Evolutionary conservation across 495 filamentous ascomycete genomes (phyloP), one percentile per base, ranked within the genome.

Genomic region (Lindgomyces ingoldianus): DNA sequence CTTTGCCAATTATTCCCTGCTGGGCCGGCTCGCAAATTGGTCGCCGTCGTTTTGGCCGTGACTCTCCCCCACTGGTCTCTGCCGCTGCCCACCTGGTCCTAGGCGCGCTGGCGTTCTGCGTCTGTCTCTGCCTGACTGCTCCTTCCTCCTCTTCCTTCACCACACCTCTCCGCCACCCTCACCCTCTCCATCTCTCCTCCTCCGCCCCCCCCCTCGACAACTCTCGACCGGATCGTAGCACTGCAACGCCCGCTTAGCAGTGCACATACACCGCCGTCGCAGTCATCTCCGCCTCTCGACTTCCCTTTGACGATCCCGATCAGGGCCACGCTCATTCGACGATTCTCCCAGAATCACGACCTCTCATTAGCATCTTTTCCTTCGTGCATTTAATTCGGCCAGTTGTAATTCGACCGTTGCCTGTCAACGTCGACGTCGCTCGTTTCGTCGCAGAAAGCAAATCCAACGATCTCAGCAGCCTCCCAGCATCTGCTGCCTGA

Each of bases 261-360:
- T 65, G 57, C 52, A 57, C 45, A 39, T 53, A 33, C 18, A 30
- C 63, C 65, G 65, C 65, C 65, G 59, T 68, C 65, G 65, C 60
- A 66, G 64, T 52, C 49, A 18, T 41, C 49, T 3, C 19, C 47
- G 24, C 30, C 60, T 60, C 53, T 21, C 25, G 22, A 48, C 44
- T 39, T 29, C 33, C 56, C 44, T n/a, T 3, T n/a, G 48, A 51
- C 22, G 16, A 30, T 26, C 30, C 49, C 52, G 56, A 29, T 49
- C 30, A 33, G 58, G 51, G 55, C 18, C 44, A 65, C 67, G 61
- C 67, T 69, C 67, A 19, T 69, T 69, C 24, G 30, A 39, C 46
- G 53, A 54, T 60, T 63, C 52, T n/a, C 44, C 45, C 46, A 44
- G 64, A 62, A 56, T 61, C 59, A 57, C 64, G 39, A 57, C 64